Evolutionary conservation across 805 yeast species (phyloP), one percentile per base, ranked within the genome.

Genomic region (Jamesozyma spencerorum): DNA sequence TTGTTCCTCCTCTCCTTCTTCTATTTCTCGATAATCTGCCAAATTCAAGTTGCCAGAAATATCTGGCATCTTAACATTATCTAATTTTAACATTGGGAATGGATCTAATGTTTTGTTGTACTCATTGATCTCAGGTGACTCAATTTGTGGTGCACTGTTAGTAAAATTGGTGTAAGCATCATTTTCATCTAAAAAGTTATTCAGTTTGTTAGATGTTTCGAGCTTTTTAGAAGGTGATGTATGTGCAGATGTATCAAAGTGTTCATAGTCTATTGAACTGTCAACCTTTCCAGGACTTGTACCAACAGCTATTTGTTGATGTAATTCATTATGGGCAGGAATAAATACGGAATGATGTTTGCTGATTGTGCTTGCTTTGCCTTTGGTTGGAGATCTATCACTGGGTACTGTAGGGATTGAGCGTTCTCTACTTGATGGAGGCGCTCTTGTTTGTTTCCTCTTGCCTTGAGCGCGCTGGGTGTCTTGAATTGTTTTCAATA

Each of bases 401-500:
- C 7, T 5, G 7, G 22, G 26, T 10, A 36, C 24, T 10, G 36
- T 27, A 18, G 36, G 20, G 20, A 18, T 31, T 12, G 43, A 35
- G 20, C 35, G 20, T 5, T 15, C 13, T 13, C 24, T 13, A 15
- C 5, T 10, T 14, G 19, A n/a, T 17, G 5, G 18, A 4, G 18
- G 33, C 5, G 26, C 6, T 5, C 5, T 14, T 31, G 14, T 30
- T 18, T 39, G 28, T 24, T 39, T 30, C 18, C 48, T 48, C 47
- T 50, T 52, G 33, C 47, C 57, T 43, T 57, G 57, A 17, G 62
- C 47, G 18, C 60, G 70, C 51, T 75, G 74, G 2, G 97, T 79
- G 32, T 81, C 75, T 57, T 82, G 81, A 56, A 90, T 87, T 8
- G 96, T 85, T 42, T 74, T 75, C 43, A 92, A 65, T 47, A 92